Percentiles rank a stretch among this genome's conserved stretches.
These are phyloP conservation scores for Bromus sterilis DNA, from an alignment of 176 grass and related monocot genomes.

Conservation along the genomic window DNA sequence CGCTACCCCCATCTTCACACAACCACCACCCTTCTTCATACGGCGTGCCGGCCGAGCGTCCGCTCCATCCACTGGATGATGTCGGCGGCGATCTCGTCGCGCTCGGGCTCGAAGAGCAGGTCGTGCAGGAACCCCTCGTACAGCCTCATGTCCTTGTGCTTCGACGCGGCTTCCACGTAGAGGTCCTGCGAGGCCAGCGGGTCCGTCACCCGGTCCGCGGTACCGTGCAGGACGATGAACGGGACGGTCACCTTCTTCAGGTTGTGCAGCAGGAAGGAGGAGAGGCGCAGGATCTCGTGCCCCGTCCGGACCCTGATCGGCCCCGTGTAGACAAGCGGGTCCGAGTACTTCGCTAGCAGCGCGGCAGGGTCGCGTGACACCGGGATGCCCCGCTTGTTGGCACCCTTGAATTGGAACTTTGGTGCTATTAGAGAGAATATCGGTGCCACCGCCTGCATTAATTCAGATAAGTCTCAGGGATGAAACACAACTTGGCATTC, in stretches of 20 bases:
- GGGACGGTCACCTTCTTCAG: conserved; percentile 69
- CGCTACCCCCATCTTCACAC: not conserved
- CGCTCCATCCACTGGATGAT: conserved; percentile 94
- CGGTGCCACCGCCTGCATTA: conserved; percentile 77
- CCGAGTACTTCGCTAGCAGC: conserved; percentile 82
- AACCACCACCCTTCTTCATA: not conserved
- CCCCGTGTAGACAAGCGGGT: conserved; percentile 86
- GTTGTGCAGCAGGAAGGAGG: conserved; percentile 68
- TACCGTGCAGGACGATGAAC: conserved; percentile 92
- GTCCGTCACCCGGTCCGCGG: conserved; percentile 81
- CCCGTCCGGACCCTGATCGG: conserved; percentile 86
- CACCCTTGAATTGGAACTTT: conserved; percentile 95
- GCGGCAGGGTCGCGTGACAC: conserved; percentile 82
- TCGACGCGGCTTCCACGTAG: conserved; percentile 50
- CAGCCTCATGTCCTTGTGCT: conserved; percentile 63
- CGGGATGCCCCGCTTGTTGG: conserved; percentile 84
- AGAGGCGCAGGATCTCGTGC: conserved; percentile 83
- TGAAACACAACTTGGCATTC: not conserved
- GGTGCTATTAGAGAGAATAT: conserved; percentile 79
- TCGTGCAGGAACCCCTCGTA: conserved; percentile 95
- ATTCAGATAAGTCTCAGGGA: not conserved
- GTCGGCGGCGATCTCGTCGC: conserved; percentile 58
- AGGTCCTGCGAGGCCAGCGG: conserved; percentile 80
- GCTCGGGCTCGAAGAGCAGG: conserved; percentile 91
- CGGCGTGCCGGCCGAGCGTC: conserved; percentile 24